These are phyloP conservation scores for Paramecium tetraurelia DNA, from an alignment of 73 alveolate genomes.

Conservation along the genomic window DNA sequence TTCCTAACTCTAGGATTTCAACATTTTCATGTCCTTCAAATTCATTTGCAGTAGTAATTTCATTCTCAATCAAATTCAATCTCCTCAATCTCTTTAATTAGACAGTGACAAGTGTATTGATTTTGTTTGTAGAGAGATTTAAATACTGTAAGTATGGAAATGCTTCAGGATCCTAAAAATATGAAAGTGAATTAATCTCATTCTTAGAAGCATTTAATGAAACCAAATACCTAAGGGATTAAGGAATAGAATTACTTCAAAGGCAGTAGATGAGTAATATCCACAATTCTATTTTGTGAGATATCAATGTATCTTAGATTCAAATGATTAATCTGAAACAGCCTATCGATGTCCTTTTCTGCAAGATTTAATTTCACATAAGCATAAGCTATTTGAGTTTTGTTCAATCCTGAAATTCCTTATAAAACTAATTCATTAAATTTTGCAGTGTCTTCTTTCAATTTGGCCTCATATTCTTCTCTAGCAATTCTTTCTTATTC, in stretches of 20 bases:
- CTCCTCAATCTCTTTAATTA: constrained; percentile 10
- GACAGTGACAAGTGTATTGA: not conserved
- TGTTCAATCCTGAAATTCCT: not conserved
- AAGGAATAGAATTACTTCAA: not conserved
- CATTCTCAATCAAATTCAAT: constrained; percentile 29
- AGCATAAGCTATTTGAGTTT: constrained; percentile 13
- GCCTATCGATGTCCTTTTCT: constrained; percentile 16
- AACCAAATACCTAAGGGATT: not conserved
- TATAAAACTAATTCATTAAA: constrained; percentile 17
- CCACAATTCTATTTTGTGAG: constrained; percentile 37
- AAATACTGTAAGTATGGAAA: constrained; percentile 22
- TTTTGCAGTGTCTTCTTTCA: constrained; percentile 38
- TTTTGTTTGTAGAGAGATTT: not conserved
- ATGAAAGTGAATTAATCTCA: constrained; percentile 12
- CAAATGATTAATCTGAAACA: not conserved
- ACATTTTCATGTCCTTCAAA: constrained; percentile 14
- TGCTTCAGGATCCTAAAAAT: not conserved
- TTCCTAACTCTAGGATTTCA: constrained; percentile 23
- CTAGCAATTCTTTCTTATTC: constrained; percentile 49
- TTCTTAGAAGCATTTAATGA: constrained; percentile 7
- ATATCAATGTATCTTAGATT: constrained; percentile 24
- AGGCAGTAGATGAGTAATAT: constrained; percentile 15
- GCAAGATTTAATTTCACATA: not conserved
- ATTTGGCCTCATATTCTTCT: constrained; percentile 47
- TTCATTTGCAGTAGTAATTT: not conserved